These are phyloP conservation scores for Yamadazyma endophytica DNA, from an alignment of 805 yeast species.

Conservation along the genomic window DNA sequence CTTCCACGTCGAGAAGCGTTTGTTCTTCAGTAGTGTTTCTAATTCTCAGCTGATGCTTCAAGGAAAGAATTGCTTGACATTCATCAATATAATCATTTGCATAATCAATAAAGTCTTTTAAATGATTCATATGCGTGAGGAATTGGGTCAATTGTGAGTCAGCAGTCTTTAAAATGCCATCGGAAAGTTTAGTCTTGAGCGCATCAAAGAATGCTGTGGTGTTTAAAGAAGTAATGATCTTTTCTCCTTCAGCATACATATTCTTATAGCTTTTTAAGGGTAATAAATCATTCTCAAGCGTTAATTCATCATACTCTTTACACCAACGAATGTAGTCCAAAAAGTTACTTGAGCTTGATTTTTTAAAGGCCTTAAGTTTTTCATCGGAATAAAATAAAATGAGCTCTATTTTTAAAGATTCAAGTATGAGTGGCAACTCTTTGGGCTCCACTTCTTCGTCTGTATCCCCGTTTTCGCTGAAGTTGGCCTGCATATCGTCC, in stretches of 20 bases:
- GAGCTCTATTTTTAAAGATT: slow-evolving; percentile 41
- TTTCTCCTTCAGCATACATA: slow-evolving; percentile 53
- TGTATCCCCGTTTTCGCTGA: slow-evolving; percentile 1
- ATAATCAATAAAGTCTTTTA: slow-evolving; percentile 39
- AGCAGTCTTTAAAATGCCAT: slow-evolving; percentile 1
- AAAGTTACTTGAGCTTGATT: slow-evolving; percentile 36
- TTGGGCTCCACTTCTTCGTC: slow-evolving; percentile 5
- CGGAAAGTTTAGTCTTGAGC: background rate
- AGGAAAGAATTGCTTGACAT: slow-evolving; percentile 50
- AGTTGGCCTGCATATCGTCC: no score
- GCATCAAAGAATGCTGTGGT: background rate
- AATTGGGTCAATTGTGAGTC: slow-evolving; percentile 6
- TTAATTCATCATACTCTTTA: slow-evolving; percentile 34
- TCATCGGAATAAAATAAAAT: slow-evolving; percentile 52
- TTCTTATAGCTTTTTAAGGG: slow-evolving; percentile 41
- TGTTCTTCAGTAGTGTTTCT: slow-evolving; percentile 20
- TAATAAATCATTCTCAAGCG: slow-evolving; percentile 41
- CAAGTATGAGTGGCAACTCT: no score
- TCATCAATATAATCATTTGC: slow-evolving; percentile 52
- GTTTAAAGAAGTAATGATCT: slow-evolving; percentile 36
- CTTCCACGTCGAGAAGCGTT: slow-evolving; percentile 2
- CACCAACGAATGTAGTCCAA: slow-evolving; percentile 52
- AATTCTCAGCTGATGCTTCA: slow-evolving; percentile 49
- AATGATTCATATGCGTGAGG: slow-evolving; percentile 14
- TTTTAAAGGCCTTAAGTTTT: slow-evolving; percentile 35